Percentiles rank a stretch among this genome's conserved stretches.
Evolutionary conservation across 495 filamentous ascomycete species (phyloP).

Genomic region (Talaromyces adpressus): DNA sequence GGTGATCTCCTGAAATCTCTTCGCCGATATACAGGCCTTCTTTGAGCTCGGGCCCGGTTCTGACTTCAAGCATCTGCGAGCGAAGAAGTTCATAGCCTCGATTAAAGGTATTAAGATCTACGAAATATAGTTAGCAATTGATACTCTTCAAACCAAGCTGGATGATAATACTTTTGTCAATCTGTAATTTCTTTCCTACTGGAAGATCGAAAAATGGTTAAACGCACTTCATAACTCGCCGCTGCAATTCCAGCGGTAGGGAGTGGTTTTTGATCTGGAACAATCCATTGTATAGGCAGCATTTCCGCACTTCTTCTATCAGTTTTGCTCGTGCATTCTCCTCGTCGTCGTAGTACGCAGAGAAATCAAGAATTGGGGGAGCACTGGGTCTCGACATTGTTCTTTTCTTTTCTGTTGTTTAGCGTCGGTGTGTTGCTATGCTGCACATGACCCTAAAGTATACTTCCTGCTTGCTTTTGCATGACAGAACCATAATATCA

Average conservation of each 20-base stretch:
- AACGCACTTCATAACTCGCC: conserved; percentile 26
- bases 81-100: conserved; percentile 45
- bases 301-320: conserved; percentile 23
- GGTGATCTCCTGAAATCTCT: conserved; percentile 35
- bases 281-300: conserved; percentile 39
- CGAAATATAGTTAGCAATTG: neutral
- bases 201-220: conserved; percentile 45
- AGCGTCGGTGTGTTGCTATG: neutral
- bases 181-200: conserved; percentile 42
- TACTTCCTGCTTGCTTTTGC: neutral
- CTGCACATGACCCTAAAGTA: neutral
- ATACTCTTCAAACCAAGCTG: conserved; percentile 5
- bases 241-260: conserved; percentile 26
- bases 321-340: conserved; percentile 22
- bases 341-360: conserved; percentile 25
- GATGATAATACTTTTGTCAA: conserved; percentile 29
- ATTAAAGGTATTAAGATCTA: conserved; percentile 30
- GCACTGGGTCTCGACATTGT: conserved; percentile 13
- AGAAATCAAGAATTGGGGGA: conserved; percentile 30
- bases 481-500: neutral
- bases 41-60: conserved; percentile 40
- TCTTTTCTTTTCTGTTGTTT: neutral
- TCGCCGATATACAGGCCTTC: conserved; percentile 44
- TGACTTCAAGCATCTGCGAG: conserved; percentile 41
- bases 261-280: conserved; percentile 44